These are phyloP conservation scores for Penicillium paneum DNA, from an alignment of 2,329 filamentous ascomycete genomes.

Conservation along the genomic window DNA sequence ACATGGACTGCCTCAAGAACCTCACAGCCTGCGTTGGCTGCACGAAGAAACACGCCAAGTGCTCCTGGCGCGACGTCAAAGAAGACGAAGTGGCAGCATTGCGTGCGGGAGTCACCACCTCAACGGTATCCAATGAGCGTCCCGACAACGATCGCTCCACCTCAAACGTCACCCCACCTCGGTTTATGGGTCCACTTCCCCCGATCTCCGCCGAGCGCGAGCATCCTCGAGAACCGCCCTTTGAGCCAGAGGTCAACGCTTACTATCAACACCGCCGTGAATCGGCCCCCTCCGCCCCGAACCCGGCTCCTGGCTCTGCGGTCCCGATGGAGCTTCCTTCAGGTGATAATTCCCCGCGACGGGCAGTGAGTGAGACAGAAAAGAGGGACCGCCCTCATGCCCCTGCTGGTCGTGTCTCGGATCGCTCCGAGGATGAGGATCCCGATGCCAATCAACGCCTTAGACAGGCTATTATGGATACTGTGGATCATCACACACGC, in stretches of 20 bases:
- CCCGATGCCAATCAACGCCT: conserved; percentile 41
- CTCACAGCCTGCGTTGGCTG: conserved; percentile 82
- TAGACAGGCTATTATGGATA: conserved; percentile 44
- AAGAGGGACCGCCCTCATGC: conserved; percentile 11
- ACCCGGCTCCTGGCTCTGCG: conserved; percentile 21
- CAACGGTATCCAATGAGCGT: conserved; percentile 4
- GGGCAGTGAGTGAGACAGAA: conserved; percentile 40
- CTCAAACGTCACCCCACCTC: background rate
- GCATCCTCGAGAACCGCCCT: conserved; percentile 1
- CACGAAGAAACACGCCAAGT: conserved; percentile 87
- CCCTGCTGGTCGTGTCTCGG: background rate
- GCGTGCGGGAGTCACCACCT: conserved; percentile 10
- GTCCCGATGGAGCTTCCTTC: conserved; percentile 18
- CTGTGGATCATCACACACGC: conserved; percentile 39
- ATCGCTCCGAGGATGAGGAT: conserved; percentile 32
- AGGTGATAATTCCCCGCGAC: conserved; percentile 31
- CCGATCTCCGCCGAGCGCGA: conserved; percentile 17
- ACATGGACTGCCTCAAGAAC: conserved; percentile 80
- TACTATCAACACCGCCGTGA: conserved; percentile 20
- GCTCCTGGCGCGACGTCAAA: conserved; percentile 77
- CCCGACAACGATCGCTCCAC: conserved; percentile 1
- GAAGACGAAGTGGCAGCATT: conserved; percentile 60
- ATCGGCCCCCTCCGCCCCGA: conserved; percentile 25
- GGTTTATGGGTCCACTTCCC: conserved; percentile 4
- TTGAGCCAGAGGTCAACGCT: background rate